Conservation (phyloP, 192 early-diverging fungal genomes). For the Coemansia sp. region DNA sequence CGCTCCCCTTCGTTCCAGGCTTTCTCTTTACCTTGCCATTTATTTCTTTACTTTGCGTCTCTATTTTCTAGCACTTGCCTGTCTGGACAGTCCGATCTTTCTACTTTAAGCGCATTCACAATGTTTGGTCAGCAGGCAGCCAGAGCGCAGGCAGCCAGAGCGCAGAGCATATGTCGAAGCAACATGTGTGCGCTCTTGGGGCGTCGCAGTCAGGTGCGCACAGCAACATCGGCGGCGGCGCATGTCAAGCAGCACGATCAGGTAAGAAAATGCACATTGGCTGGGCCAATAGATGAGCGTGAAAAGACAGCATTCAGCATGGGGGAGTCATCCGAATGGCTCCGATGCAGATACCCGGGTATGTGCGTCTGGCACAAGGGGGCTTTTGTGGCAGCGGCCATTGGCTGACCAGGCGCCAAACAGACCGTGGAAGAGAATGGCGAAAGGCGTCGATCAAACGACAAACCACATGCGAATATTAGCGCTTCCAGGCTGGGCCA, state of each 20-base stretch:
- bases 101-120: background rate
- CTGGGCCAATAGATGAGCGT: background rate
- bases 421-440: background rate
- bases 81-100: background rate
- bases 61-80: background rate
- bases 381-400: background rate
- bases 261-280: constrained; percentile 1
- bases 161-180: background rate
- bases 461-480: background rate
- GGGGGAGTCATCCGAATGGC: background rate
- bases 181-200: background rate
- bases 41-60: background rate
- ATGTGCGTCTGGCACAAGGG: background rate
- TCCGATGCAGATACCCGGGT: constrained; percentile 6
- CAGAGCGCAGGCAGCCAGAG: background rate
- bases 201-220: background rate
- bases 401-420: background rate
- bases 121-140: constrained; percentile 3
- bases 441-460: background rate
- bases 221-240: constrained; percentile 2
- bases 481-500: background rate
- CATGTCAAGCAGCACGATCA: background rate
- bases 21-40: background rate
- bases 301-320: background rate
- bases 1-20: background rate